phyloP scores from a whole-genome alignment of 1,284 basidiomycete genomes.

The Malassezia dermatis region DNA sequence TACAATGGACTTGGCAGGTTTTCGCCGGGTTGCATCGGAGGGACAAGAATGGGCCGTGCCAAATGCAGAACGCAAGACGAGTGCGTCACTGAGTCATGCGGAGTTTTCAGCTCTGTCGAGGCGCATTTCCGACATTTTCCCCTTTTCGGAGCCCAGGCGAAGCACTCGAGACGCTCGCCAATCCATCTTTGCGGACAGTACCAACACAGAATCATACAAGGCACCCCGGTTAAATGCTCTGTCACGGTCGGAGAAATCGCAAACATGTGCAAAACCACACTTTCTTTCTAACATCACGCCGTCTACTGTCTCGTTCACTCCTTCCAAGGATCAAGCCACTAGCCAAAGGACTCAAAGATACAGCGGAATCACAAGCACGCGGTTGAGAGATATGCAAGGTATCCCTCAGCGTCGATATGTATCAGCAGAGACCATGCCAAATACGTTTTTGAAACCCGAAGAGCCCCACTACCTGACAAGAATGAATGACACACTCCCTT shows the following conservation, averaged over 20 bases:
- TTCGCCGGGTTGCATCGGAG: constrained; percentile 11
- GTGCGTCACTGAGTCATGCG: neutral
- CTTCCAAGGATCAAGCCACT: neutral
- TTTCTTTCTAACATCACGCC: neutral
- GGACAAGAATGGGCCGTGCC: constrained; percentile 13
- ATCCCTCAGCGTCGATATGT: neutral
- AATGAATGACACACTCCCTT: constrained; percentile 4
- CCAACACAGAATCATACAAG: neutral
- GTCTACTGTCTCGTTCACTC: neutral
- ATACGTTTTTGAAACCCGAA: neutral
- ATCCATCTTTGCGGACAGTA: neutral
- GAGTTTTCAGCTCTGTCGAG: constrained; percentile 6
- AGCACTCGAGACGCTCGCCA: neutral
- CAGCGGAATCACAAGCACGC: neutral
- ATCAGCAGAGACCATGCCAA: neutral
- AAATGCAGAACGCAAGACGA: neutral
- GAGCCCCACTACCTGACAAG: neutral
- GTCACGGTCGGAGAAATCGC: neutral
- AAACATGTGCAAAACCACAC: neutral
- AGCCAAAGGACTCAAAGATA: constrained; percentile 3
- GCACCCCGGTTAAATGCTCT: neutral
- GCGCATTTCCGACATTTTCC: constrained; percentile 11
- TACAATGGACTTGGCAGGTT: neutral
- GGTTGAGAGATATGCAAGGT: neutral
- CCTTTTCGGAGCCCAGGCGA: neutral